Base-by-base conservation (phyloP, 768 basidiomycete genomes). In the Russula emetica region DNA sequence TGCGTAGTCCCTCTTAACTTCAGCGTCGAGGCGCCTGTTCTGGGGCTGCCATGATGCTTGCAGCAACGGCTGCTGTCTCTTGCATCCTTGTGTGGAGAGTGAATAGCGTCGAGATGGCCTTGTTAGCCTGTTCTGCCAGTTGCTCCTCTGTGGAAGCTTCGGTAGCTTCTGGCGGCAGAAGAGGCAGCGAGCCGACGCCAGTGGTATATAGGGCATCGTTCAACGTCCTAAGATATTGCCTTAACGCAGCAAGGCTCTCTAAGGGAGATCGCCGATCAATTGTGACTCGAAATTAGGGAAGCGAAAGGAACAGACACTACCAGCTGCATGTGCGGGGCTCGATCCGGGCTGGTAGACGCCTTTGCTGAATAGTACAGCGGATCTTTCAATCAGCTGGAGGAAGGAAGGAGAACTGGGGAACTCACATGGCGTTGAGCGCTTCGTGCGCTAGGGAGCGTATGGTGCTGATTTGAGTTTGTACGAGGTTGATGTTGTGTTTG, bases 401-500 rank as follows among this genome's bases (percentile, higher is more conserved):
- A 5, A 22, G 22, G n/a, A 44, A n/a, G 24, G 2, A 9, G n/a
- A n/a, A n/a, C n/a, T n/a, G n/a, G n/a, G n/a, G 55, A 38, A 65
- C 64, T 34, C 32, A 67, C 66, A 67, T 67, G 20, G 58, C 47
- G 26, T 66, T 58, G 58, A 67, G 63, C 38, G 66, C 66, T 51
- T 60, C 64, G 45, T 55, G 66, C 2, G 63, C 55, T 40, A 67
- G 56, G 0, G 64, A 56, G 34, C 62, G 66, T 32, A 67, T 57
- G 8, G 55, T 55, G 34, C 22, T 57, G 20, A 67, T 66, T 1
- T 66, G 63, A 20, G 40, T 57, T 13, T 67, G 66, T n/a, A 61
- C 59, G 36, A 60, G 54, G 10, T 51, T 34, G 30, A 67, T 51
- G 44, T 67, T 65, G 6, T 65, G 55, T 52, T 66, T 67, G 66